Evolutionary conservation across 1,284 basidiomycete genomes (phyloP), one percentile per base, ranked within the genome.

Genomic region (Ganoderma lucidum): DNA sequence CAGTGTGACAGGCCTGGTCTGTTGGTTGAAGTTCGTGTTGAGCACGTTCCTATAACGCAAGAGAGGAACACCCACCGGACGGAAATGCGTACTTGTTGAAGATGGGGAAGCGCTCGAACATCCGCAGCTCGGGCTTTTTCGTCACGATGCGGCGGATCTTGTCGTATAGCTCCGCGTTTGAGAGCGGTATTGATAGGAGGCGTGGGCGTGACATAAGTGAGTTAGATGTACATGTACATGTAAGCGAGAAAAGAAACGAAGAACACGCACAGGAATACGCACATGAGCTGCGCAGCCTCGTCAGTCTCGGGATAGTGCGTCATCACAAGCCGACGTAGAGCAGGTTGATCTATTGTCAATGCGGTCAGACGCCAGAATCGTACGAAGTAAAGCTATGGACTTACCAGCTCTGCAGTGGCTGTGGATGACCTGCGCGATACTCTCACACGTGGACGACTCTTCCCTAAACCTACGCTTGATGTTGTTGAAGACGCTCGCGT

Each of bases 241-340:
- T 19, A 37, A 30, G 12, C 19, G 41, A 19, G 45, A 14, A 53
- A 19, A 41, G n/a, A 17, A 23, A 8, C n/a, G 30, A 67, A n/a
- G n/a, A n/a, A n/a, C n/a, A n/a, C n/a, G n/a, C n/a, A n/a, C n/a
- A 6, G 44, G 3, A 75, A 5, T 48, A 77, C 84, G 59, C 77
- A 90, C 91, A 93, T 92, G 73, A 94, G 82, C 75, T 90, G 86
- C 32, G 88, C 86, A 28, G 90, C 89, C 62, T 93, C 88, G 65
- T 90, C 87, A 63, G 84, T 83, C 67, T 85, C 80, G 19, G 92
- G 94, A 80, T 98, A 98, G 81, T 99, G 97, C 10, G 87, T 87
- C 93, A 98, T 96, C 64, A 98, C 98, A 99, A 99, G 84, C 98
- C 96, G 76, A 99, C 97, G 81, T 99, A 99, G 64, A 99, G 90